These are phyloP conservation scores for Erodium texanum DNA, from an alignment of 441 rosid species.

Conservation along the genomic window DNA sequence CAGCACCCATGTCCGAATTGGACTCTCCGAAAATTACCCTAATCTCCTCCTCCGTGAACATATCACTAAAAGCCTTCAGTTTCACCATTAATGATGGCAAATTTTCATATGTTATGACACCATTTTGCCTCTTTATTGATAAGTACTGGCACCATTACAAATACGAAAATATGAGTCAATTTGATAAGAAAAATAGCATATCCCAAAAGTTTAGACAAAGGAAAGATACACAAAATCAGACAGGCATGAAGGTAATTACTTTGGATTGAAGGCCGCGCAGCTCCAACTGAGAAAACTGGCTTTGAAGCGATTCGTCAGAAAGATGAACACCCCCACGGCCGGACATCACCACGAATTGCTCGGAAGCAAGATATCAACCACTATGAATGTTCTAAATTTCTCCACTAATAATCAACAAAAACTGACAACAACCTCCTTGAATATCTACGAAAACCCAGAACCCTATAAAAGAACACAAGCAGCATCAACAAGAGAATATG, in stretches of 20 bases:
- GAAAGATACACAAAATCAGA: not conserved
- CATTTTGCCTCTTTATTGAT: slow-evolving; percentile 38
- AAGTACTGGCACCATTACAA: slow-evolving; percentile 31
- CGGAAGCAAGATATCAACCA: not conserved
- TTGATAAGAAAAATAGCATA: not conserved
- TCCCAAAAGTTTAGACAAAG: not conserved
- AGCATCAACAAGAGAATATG: slow-evolving; percentile 16
- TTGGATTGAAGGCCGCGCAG: slow-evolving; percentile 53
- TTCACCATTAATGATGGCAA: slow-evolving; percentile 45
- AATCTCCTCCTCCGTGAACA: slow-evolving; percentile 51
- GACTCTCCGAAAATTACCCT: slow-evolving; percentile 30
- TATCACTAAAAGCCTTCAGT: slow-evolving; percentile 42
- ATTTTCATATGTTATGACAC: slow-evolving; percentile 35
- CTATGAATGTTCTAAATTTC: slow-evolving; percentile 13
- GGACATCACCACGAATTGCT: slow-evolving; percentile 40
- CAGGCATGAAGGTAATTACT: slow-evolving; percentile 20
- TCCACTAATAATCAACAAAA: slow-evolving; percentile 15
- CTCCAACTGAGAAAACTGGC: slow-evolving; percentile 64
- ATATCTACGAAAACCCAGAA: slow-evolving; percentile 21
- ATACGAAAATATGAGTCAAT: not conserved
- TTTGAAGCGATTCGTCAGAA: slow-evolving; percentile 58
- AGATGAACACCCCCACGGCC: slow-evolving; percentile 43
- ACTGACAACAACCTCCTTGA: slow-evolving; percentile 6
- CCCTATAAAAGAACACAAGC: slow-evolving; percentile 18
- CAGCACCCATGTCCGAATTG: slow-evolving; percentile 24